Base-by-base conservation (phyloP, 1,284 basidiomycete species). In the Pascua sp. region DNA sequence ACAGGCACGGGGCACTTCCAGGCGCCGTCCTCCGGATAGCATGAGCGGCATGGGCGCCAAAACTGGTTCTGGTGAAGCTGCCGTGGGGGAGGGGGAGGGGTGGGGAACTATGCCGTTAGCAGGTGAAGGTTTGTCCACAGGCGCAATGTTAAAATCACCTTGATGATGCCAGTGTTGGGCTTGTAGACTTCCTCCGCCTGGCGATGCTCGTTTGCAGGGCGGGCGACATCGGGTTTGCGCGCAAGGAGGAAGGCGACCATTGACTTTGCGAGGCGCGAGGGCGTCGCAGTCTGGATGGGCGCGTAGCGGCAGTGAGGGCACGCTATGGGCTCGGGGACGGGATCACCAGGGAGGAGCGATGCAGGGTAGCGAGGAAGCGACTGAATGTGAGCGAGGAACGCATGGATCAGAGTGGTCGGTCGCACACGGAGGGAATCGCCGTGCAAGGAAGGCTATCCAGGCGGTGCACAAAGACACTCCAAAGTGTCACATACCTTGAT, bases 301-400 rank as follows among this genome's bases (percentile, higher is more conserved):
- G 61, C 16, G 47, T 61, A 51, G 11, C 63, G 61, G 47, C 63
- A 65, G 44, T 65, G 63, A 2, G 63, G 63, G 32, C 63, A 65
- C 1, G 61, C 55, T 41, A 63, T 46, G 42, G 63, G 63, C 74
- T 91, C 89, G 11, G 91, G 82, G 16, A 85, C 82, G 55, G 91
- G 81, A 68, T 84, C 80, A 12, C 86, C 82, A 5, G 90, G 89
- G 36, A 92, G 82, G 47, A 81, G 81, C 72, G 89, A 89, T 36
- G 83, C 84, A 42, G 91, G 81, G 72, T 90, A 86, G 12, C 82
- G 83, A 16, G 89, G 88, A 59, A 90, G 77, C 47, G 63, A 60
- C 63, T 65, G 55, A 13, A 42, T 13, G 51, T 49, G 38, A 51
- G 47, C 42, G 18, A 16, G 17, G 5, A 18, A n/a, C 17, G 42